Evolutionary conservation across 1,139 yeast genomes (phyloP).

Genomic region (Pneumocystis sp.): DNA sequence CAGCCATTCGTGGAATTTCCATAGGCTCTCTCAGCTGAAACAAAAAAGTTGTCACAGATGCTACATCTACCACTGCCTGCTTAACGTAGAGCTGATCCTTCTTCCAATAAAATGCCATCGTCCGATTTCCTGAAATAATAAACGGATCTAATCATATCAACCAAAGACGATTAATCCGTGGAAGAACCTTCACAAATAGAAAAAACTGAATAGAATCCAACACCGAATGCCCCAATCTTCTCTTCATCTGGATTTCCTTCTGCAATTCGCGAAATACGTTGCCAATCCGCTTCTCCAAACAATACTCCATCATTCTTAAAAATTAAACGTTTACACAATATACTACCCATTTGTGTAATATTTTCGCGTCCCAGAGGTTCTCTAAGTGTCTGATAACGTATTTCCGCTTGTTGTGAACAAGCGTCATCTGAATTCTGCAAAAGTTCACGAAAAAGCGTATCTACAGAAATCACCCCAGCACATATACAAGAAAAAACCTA

Average conservation of each 20-base stretch:
- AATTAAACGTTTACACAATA: slow-evolving; percentile 3
- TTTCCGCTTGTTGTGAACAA: slow-evolving; percentile 24
- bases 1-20: slow-evolving; percentile 23
- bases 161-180: slow-evolving; percentile 24
- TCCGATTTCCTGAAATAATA: background rate
- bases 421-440: slow-evolving; percentile 29
- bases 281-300: slow-evolving; percentile 29
- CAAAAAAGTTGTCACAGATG: slow-evolving; percentile 28
- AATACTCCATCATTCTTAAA: slow-evolving; percentile 24
- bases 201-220: slow-evolving; percentile 95
- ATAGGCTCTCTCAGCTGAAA: slow-evolving; percentile 22
- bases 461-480: background rate
- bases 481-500: background rate
- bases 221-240: slow-evolving; percentile 99
- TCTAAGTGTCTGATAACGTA: slow-evolving; percentile 15
- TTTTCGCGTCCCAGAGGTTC: background rate
- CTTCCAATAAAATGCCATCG: slow-evolving; percentile 25
- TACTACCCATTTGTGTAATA: background rate
- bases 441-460: slow-evolving; percentile 9
- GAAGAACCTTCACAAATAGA: slow-evolving; percentile 70
- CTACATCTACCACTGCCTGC: slow-evolving; percentile 17
- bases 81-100: slow-evolving; percentile 29
- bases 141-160: background rate
- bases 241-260: slow-evolving; percentile 64
- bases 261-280: slow-evolving; percentile 28